A percentile compares a stretch with the other conserved stretches of the same genome.
These are phyloP conservation scores for Xylaria sp. DNA, from an alignment of 2,329 filamentous ascomycete genomes.

Conservation along the genomic window DNA sequence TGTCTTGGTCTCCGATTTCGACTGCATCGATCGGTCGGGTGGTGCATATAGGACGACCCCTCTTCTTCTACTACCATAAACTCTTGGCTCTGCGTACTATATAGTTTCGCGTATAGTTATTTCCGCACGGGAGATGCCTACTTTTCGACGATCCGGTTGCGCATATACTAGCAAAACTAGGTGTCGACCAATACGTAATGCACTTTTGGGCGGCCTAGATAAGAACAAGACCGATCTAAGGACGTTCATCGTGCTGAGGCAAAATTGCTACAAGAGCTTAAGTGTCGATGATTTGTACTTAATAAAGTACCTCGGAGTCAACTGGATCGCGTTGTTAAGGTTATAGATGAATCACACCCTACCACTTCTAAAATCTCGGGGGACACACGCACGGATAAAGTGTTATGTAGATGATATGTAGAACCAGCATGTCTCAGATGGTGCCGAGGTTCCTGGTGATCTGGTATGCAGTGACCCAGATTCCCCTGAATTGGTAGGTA, in stretches of 20 bases:
- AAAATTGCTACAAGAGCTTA: no score
- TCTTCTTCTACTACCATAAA: background rate
- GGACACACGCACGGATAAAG: background rate
- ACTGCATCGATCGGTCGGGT: no score
- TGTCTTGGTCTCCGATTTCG: no score
- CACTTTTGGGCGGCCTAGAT: background rate
- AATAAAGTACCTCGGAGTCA: background rate
- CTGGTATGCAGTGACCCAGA: background rate
- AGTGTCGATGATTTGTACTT: no score
- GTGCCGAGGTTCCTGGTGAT: background rate
- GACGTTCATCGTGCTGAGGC: background rate
- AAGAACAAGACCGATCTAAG: background rate
- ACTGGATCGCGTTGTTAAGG: conserved; percentile 1
- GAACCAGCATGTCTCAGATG: conserved; percentile 4
- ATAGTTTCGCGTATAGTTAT: background rate
- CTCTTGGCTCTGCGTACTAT: background rate
- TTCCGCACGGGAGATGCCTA: background rate
- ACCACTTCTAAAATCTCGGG: background rate
- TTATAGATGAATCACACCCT: conserved; percentile 5
- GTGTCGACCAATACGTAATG: background rate
- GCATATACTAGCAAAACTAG: background rate
- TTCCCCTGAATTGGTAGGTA: conserved; percentile 24
- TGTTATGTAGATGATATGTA: background rate
- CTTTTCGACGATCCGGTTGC: background rate
- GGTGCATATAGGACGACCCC: background rate